Evolutionary conservation across 1,139 yeast species (phyloP).

Genomic region (Barnettozyma hawaiiensis): DNA sequence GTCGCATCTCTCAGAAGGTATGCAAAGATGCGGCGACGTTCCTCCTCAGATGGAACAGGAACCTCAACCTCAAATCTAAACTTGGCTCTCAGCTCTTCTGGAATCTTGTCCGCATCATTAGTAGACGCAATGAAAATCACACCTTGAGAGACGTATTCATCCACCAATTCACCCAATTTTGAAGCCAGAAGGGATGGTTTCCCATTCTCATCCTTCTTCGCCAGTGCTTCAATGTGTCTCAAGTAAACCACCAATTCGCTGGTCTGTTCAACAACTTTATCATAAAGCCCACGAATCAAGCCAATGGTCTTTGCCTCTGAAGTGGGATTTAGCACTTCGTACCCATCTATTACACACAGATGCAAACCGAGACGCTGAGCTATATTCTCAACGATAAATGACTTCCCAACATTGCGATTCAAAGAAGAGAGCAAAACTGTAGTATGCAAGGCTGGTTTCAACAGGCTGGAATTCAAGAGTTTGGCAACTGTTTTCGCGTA

Average conservation of each 20-base stretch:
- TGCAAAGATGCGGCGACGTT: constrained; percentile 59
- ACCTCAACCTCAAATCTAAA: constrained; percentile 75
- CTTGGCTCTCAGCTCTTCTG: constrained; percentile 59
- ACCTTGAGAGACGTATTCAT: constrained; percentile 42
- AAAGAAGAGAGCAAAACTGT: constrained; percentile 63
- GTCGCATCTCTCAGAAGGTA: constrained; percentile 35
- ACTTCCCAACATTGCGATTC: constrained; percentile 76
- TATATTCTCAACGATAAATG: constrained; percentile 52
- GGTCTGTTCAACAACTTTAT: constrained; percentile 44
- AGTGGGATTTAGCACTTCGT: constrained; percentile 56
- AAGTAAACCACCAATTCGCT: constrained; percentile 48
- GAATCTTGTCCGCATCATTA: constrained; percentile 64
- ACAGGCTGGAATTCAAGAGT: constrained; percentile 42
- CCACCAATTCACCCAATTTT: constrained; percentile 54
- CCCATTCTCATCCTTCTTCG: constrained; percentile 51
- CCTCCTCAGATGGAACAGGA: constrained; percentile 73
- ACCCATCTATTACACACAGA: constrained; percentile 64
- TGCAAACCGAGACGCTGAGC: constrained; percentile 62
- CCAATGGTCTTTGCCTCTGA: constrained; percentile 81
- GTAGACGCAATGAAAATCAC: constrained; percentile 64
- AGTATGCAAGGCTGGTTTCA: constrained; percentile 43
- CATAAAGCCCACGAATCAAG: constrained; percentile 67
- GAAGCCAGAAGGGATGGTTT: constrained; percentile 51
- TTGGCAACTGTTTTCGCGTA: constrained; percentile 50
- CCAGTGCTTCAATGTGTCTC: constrained; percentile 70